A percentile compares a stretch with the other conserved stretches of the same genome.
phyloP scores from a whole-genome alignment of 345 rosid species.

The Alliaria petiolata region DNA sequence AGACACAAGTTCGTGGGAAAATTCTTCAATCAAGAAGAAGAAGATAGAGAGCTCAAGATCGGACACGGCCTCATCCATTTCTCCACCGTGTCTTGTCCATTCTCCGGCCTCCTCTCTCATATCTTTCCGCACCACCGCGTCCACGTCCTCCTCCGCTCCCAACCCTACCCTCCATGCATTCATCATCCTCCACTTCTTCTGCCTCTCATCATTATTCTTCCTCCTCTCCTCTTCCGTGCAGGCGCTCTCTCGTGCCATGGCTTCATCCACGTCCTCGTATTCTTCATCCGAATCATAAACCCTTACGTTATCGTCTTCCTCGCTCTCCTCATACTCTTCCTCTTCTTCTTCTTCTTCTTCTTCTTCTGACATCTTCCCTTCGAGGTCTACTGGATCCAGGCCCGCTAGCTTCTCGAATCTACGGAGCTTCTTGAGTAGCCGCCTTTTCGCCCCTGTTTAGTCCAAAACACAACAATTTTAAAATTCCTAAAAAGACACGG shows the following conservation, averaged over 20 bases:
- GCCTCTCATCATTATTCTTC: slow-evolving; percentile 21
- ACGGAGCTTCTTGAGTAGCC: slow-evolving; percentile 64
- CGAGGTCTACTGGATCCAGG: slow-evolving; percentile 79
- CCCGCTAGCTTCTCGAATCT: slow-evolving; percentile 82
- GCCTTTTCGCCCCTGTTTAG: slow-evolving; percentile 62
- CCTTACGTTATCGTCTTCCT: slow-evolving; percentile 32
- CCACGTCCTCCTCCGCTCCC: slow-evolving; percentile 19
- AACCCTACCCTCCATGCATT: slow-evolving; percentile 15
- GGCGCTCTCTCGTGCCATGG: not conserved
- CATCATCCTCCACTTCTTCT: slow-evolving; percentile 28
- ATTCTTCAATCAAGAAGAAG: slow-evolving; percentile 50
- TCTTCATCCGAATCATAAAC: slow-evolving; percentile 31
- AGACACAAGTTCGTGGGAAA: slow-evolving; percentile 43
- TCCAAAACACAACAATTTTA: slow-evolving; percentile 2
- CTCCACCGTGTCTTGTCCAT: slow-evolving; percentile 26
- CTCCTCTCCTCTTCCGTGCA: slow-evolving; percentile 10
- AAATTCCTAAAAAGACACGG: not conserved
- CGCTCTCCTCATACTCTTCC: too few species aligned
- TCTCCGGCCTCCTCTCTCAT: slow-evolving; percentile 21
- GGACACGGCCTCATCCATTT: slow-evolving; percentile 43
- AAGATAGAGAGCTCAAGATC: slow-evolving; percentile 56
- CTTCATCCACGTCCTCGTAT: slow-evolving; percentile 22
- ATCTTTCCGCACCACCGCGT: slow-evolving; percentile 18
- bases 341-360: slow-evolving; percentile 22
- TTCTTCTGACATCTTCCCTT: slow-evolving; percentile 55